A percentile compares a stretch with the other conserved stretches of the same genome.
phyloP scores from a whole-genome alignment of 176 grass and related monocot genomes.

The Ensete ventricosum region DNA sequence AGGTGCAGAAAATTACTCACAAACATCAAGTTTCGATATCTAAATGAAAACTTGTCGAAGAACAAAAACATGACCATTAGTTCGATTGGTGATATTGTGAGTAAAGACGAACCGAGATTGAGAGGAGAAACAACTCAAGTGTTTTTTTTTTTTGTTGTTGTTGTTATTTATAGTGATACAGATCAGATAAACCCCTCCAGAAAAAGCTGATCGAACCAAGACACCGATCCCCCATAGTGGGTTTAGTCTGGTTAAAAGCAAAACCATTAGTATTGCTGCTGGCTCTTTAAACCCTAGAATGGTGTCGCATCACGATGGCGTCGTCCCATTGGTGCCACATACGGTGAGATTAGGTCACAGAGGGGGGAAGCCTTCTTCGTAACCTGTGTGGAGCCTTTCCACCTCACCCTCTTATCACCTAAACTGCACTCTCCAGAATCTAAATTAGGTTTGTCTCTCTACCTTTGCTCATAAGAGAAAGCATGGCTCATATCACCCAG shows the following conservation, averaged over 20 bases:
- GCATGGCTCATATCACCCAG: background rate
- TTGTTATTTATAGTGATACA: background rate
- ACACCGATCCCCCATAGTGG: background rate
- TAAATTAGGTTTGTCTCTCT: background rate
- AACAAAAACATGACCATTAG: no score
- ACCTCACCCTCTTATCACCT: background rate
- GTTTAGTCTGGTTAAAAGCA: slow-evolving; percentile 10
- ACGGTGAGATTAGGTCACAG: background rate
- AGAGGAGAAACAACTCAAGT: background rate
- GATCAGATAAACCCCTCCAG: no score
- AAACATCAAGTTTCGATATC: no score
- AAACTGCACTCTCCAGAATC: background rate
- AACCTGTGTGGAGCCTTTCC: background rate
- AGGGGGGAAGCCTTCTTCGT: background rate
- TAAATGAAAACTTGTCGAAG: no score
- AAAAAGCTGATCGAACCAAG: background rate
- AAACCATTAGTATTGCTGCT: background rate
- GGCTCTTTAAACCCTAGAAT: background rate
- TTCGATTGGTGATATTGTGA: no score
- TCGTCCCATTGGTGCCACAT: background rate
- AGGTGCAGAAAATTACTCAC: no score
- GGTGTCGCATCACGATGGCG: background rate
- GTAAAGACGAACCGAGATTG: no score
- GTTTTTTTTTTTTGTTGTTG: no score
- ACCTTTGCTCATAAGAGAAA: background rate